These are phyloP conservation scores for Phytophthora cajani DNA, from an alignment of 352 stramenopile species.

Conservation along the genomic window DNA sequence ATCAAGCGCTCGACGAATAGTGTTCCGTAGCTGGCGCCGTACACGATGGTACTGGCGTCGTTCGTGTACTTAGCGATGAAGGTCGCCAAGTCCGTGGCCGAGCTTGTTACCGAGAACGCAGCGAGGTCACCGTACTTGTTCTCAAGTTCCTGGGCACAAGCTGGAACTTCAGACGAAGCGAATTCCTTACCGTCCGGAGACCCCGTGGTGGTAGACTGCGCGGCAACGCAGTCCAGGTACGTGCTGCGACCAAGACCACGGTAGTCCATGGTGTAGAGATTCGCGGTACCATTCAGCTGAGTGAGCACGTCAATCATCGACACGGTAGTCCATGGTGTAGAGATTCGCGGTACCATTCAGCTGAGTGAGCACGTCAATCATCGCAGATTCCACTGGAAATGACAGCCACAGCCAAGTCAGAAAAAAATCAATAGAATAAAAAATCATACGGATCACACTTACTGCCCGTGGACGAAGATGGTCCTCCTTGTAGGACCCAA, in stretches of 20 bases:
- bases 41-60: neutral
- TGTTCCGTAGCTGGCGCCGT: no score
- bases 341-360: neutral
- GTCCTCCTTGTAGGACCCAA: neutral
- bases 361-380: no score
- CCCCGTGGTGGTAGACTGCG: no score
- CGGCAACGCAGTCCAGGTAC: neutral
- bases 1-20: no score
- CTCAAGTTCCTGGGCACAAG: neutral
- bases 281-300: neutral
- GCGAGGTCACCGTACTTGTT: neutral
- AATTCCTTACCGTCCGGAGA: neutral
- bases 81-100: neutral
- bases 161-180: neutral
- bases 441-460: neutral
- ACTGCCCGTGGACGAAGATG: neutral
- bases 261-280: neutral
- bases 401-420: neutral
- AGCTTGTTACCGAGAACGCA: neutral
- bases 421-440: neutral
- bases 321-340: neutral
- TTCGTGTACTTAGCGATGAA: neutral
- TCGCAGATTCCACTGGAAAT: neutral
- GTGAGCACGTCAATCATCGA: no score
- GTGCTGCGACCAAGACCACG: neutral